Evolutionary conservation across 495 filamentous ascomycete species (phyloP), one percentile per base, ranked within the genome.

Genomic region (Talaromyces thailandensis): DNA sequence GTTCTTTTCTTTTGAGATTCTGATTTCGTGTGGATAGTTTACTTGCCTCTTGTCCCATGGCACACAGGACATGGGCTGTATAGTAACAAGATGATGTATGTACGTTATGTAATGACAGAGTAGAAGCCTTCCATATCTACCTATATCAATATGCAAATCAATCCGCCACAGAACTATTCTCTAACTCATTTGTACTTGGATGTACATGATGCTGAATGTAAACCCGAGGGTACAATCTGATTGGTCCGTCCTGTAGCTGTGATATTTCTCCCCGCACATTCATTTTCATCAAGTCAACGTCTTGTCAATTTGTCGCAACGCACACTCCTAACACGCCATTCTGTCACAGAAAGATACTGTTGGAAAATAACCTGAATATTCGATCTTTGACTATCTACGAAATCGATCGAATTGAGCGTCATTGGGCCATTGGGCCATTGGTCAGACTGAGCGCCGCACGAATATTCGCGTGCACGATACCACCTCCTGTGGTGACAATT

Each of bases 251-350:
- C 51, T 26, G 14, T 28, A 25, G 51, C 51, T 55, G 24, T 25
- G 12, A 14, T 32, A 57, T 57, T 35, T 57, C 55, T 57, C 55
- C 55, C 55, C 55, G 55, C 55, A 57, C 55, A 57, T 31, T 35
- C 55, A 21, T 57, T 57, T 57, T 35, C 55, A 16, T 40, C 35
- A 55, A n/a, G 23, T 55, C 16, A 28, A 26, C 51, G 7, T 25
- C 26, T 6, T 12, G 21, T 16, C 51, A 55, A 55, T 48, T 48
- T 48, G 18, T 21, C 43, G 0, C 43, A 48, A 48, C 43, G 18
- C 40, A 21, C 37, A 43, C n/a, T 11, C 31, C 31, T 11, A 35
- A 35, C 9, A 48, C 43, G 18, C n/a, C 16, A 48, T 7, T 45
- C n/a, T 45, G 4, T 18, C 7, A 21, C n/a, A 6, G 43, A 23